Evolutionary conservation across 305 asterid species (phyloP).

Genomic region (Lippia alba): DNA sequence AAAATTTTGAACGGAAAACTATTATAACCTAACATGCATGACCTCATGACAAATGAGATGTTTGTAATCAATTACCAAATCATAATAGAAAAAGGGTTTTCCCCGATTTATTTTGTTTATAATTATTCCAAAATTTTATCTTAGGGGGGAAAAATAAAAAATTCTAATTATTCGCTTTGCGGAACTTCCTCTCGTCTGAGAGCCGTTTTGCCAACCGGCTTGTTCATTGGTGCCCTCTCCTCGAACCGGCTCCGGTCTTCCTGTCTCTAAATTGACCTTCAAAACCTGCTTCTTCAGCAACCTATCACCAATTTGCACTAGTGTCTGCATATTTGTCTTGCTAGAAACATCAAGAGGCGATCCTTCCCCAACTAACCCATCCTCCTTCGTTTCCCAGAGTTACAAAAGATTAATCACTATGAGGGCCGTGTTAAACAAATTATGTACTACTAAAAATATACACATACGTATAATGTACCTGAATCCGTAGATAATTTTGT

Average conservation of each 20-base stretch:
- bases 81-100: no score
- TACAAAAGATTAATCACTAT: background rate
- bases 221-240: constrained; percentile 68
- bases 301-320: constrained; percentile 51
- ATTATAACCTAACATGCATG: no score
- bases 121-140: no score
- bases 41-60: no score
- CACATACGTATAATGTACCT: constrained; percentile 40
- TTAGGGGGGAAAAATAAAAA: no score
- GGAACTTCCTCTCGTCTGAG: constrained; percentile 62
- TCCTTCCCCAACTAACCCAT: constrained; percentile 57
- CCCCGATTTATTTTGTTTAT: no score
- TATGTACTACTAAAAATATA: no score
- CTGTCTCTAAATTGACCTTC: constrained; percentile 65
- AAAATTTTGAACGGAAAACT: no score
- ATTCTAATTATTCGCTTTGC: constrained; percentile 20
- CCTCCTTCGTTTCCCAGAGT: constrained; percentile 52
- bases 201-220: constrained; percentile 65
- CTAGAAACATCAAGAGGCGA: constrained; percentile 63
- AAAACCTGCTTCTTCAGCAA: constrained; percentile 63
- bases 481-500: constrained; percentile 69
- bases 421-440: no score
- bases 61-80: no score
- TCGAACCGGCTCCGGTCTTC: constrained; percentile 43
- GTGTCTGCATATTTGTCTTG: constrained; percentile 50